Conservation (phyloP, 139 green algal species). For the Micractinium conductrix region DNA sequence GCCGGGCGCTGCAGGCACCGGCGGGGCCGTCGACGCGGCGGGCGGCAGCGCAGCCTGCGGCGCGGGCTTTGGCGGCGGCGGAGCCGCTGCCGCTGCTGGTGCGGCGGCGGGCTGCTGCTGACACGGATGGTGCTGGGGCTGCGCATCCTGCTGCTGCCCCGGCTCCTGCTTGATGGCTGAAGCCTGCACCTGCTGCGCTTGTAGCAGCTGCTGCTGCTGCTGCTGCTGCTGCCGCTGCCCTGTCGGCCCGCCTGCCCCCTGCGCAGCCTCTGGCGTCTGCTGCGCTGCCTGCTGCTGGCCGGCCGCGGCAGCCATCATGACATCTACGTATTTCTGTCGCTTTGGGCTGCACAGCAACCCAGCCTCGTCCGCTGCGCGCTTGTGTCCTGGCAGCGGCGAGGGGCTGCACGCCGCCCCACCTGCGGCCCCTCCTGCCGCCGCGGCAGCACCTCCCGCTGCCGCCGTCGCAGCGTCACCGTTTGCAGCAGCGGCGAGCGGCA, state of each 20-base stretch:
- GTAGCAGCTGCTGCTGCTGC: background rate
- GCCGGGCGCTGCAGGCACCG: too few species aligned
- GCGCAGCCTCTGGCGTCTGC: background rate
- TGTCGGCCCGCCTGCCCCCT: background rate
- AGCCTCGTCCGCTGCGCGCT: background rate
- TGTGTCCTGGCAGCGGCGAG: background rate
- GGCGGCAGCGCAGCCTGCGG: too few species aligned
- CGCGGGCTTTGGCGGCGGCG: background rate
- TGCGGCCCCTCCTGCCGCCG: background rate
- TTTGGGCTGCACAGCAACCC: constrained; percentile 1
- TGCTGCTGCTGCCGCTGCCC: background rate
- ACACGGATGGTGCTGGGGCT: background rate
- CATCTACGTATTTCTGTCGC: background rate
- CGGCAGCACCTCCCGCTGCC: background rate
- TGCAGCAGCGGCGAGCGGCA: background rate
- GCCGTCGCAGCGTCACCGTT: background rate
- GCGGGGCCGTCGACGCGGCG: background rate
- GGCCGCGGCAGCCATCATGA: background rate
- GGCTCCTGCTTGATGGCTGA: background rate
- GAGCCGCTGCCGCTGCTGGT: background rate
- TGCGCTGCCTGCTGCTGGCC: background rate
- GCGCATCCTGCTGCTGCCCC: background rate
- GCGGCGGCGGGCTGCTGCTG: background rate
- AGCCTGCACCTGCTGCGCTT: background rate
- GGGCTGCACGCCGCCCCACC: background rate